These are phyloP conservation scores for Arachis stenosperma DNA, from an alignment of 306 rosid genomes.

Conservation along the genomic window DNA sequence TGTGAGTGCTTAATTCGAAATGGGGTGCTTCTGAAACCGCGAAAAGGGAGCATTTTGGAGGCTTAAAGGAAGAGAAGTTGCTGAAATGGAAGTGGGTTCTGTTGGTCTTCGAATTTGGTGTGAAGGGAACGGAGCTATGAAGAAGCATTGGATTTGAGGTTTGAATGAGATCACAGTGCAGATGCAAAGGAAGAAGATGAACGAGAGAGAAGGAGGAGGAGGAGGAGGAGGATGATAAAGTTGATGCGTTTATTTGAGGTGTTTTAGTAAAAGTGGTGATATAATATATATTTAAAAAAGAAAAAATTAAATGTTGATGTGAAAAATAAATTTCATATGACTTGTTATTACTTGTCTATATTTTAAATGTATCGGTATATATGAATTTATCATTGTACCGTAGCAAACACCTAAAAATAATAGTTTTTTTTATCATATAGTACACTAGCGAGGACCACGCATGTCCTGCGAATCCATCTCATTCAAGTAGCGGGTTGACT, in stretches of 20 bases:
- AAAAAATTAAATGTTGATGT: no score
- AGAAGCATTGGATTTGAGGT: conserved; percentile 29
- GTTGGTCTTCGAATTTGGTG: conserved; percentile 6
- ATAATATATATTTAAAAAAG: no score
- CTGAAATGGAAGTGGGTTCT: conserved; percentile 27
- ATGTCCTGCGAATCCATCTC: no score
- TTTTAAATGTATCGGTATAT: no score
- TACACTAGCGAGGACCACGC: no score
- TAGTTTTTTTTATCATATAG: no score
- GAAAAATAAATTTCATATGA: no score
- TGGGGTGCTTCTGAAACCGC: conserved; percentile 53
- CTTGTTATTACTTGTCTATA: no score
- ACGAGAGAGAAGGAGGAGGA: not conserved
- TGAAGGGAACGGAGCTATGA: conserved; percentile 33
- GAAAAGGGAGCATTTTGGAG: conserved; percentile 63
- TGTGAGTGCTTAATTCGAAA: conserved; percentile 45
- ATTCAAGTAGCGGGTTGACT: no score
- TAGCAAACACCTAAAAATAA: no score
- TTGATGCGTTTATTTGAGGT: not conserved
- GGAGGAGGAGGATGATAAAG: not conserved
- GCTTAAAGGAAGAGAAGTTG: conserved; percentile 13
- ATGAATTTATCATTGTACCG: no score
- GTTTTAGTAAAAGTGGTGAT: no score
- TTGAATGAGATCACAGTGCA: conserved; percentile 8
- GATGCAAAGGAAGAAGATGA: not conserved